Percentiles rank a stretch among this genome's conserved stretches.
phyloP scores from a whole-genome alignment of 495 filamentous ascomycete genomes.

The Talaromyces stipitatus region DNA sequence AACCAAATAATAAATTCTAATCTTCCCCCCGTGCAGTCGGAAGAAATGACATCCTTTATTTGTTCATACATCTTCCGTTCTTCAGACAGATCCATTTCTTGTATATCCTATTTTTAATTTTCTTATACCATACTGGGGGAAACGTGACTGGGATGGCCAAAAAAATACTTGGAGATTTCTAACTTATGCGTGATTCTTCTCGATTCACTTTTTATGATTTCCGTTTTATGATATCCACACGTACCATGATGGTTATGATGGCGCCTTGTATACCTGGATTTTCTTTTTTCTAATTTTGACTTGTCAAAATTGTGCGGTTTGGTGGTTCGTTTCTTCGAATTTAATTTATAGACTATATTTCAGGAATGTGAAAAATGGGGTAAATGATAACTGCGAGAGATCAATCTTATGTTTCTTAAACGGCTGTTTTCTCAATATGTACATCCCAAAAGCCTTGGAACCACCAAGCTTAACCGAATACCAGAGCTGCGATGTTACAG shows the following conservation, averaged over 20 bases:
- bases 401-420: too few species aligned
- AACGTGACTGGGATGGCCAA: too few species aligned
- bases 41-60: too few species aligned
- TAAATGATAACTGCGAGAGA: not conserved
- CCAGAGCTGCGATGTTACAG: too few species aligned
- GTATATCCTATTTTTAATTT: not conserved
- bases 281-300: constrained; percentile 1
- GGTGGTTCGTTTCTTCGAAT: not conserved
- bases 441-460: too few species aligned
- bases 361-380: not conserved
- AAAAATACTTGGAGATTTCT: too few species aligned
- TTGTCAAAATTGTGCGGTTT: constrained; percentile 4
- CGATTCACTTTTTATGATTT: not conserved
- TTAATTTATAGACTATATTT: not conserved
- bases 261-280: not conserved
- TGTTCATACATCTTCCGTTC: not conserved
- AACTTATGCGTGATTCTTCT: too few species aligned
- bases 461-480: too few species aligned
- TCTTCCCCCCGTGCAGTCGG: too few species aligned
- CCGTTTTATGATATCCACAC: constrained; percentile 5
- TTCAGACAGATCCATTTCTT: not conserved
- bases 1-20: not conserved
- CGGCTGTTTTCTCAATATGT: too few species aligned
- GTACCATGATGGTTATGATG: constrained; percentile 15
- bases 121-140: too few species aligned